Base-by-base conservation (phyloP, 1,284 basidiomycete genomes). In the Cystobasidium sp. region DNA sequence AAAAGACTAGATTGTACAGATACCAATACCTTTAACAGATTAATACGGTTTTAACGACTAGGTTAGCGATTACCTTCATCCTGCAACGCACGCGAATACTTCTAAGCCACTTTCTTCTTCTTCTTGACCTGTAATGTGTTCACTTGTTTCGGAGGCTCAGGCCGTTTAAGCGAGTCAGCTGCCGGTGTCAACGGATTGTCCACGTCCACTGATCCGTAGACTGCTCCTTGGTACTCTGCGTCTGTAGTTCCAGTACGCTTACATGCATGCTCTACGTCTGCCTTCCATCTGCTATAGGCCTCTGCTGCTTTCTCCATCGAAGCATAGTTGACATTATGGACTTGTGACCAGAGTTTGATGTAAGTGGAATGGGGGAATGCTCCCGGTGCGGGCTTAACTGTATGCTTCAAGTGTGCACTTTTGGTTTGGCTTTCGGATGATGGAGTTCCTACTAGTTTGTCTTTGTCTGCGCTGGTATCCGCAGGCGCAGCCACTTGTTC, bases 301-400 rank as follows among this genome's bases (percentile, higher is more conserved):
- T 44, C 62, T 12, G 43, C 47, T 6, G 24, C 58, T 61, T 66
- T 68, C 8, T 14, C 63, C 3, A 47, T 49, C 18, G 16, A 39
- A 8, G 68, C 31, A 41, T 80, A 80, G 47, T 80, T 77, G 47
- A 74, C 68, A 68, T 80, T 80, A 66, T 80, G 80, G 31, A 80
- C 75, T 31, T 68, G 53, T 44, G 75, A 76, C 80, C 80, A 80
- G 18, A 79, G 77, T 56, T 74, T 76, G 20, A 77, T 76, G 37
- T 76, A 80, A 18, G 24, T 24, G 4, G 73, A n/a, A 12, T 78
- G 78, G 8, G 75, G 75, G 5, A 80, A 44, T 9, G 76, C 20
- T 9, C 31, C 74, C 6, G 49, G 14, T 12, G 51, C 39, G 39
- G 51, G 24, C 37, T 24, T 22, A 0, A 65, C 53, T 7, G 12